Percentiles rank a stretch among this genome's conserved stretches.
Evolutionary conservation across 2,329 filamentous ascomycete species (phyloP).

Genomic region (Lachnellula occidentalis): DNA sequence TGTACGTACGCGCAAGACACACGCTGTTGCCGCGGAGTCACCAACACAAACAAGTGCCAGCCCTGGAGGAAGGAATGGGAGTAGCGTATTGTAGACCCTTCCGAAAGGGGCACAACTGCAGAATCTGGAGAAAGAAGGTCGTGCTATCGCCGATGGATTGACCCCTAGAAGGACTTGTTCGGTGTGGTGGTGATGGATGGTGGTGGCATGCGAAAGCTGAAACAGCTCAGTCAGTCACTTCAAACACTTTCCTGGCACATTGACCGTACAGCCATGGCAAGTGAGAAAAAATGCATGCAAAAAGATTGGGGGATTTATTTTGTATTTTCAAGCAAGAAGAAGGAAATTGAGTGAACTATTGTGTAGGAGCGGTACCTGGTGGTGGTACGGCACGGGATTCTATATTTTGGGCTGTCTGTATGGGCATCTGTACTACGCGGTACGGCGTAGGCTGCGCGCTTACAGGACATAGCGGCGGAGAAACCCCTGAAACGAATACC

Average conservation of each 20-base stretch:
- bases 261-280: neutral
- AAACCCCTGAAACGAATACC: too few relatives aligned
- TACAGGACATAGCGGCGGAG: too few relatives aligned
- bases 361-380: too few relatives aligned
- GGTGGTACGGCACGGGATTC: too few relatives aligned
- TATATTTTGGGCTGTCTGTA: too few relatives aligned
- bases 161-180: neutral
- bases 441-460: too few relatives aligned
- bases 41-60: neutral
- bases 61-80: neutral
- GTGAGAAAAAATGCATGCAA: too few relatives aligned
- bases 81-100: neutral
- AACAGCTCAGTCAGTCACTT: constrained; percentile 17
- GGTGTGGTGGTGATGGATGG: neutral
- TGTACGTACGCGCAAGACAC: constrained; percentile 14
- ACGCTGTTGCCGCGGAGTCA: neutral
- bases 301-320: too few relatives aligned
- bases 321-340: too few relatives aligned
- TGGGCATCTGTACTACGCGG: too few relatives aligned
- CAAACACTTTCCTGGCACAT: constrained; percentile 14
- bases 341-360: too few relatives aligned
- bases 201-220: constrained; percentile 12
- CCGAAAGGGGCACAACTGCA: constrained; percentile 2
- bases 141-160: constrained; percentile 18
- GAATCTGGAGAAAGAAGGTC: constrained; percentile 12